A percentile compares a stretch with the other conserved stretches of the same genome.
Conservation (phyloP, 768 basidiomycete genomes). For the Trametes punicea region DNA sequence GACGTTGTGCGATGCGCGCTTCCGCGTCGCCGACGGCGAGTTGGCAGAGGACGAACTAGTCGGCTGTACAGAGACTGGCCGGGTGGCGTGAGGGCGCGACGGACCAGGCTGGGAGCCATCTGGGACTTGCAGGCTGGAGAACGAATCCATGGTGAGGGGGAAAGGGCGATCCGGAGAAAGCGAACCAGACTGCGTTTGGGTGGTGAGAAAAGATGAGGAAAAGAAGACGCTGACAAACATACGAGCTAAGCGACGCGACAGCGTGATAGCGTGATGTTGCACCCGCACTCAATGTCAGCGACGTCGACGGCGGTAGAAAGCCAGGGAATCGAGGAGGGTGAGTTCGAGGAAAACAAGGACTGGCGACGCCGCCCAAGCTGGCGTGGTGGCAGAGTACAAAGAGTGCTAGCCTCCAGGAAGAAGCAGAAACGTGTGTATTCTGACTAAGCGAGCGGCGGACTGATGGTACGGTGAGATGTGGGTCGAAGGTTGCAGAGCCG, state of each 20-base stretch:
- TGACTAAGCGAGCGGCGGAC: slow-evolving; percentile 14
- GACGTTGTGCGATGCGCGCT: slow-evolving; percentile 73
- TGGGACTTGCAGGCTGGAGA: slow-evolving; percentile 41
- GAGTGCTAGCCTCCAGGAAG: slow-evolving; percentile 8
- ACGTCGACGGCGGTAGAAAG: background rate
- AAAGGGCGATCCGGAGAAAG: slow-evolving; percentile 7
- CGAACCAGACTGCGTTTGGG: slow-evolving; percentile 13
- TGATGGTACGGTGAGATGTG: background rate
- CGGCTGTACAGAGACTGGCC: slow-evolving; percentile 63
- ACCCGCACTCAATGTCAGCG: background rate
- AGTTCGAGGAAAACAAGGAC: background rate
- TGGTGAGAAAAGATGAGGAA: slow-evolving; percentile 20
- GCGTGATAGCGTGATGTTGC: slow-evolving; percentile 15
- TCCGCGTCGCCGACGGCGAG: slow-evolving; percentile 38
- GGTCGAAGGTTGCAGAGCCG: background rate
- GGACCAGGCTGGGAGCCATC: slow-evolving; percentile 42
- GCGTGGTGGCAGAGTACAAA: slow-evolving; percentile 9
- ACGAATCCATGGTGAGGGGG: slow-evolving; percentile 28
- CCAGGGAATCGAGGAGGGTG: too few species aligned
- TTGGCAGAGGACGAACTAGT: slow-evolving; percentile 37
- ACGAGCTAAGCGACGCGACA: slow-evolving; percentile 14
- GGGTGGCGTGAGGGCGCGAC: slow-evolving; percentile 40
- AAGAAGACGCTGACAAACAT: slow-evolving; percentile 17
- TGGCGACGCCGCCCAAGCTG: background rate
- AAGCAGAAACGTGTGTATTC: slow-evolving; percentile 9